Evolutionary conservation across 176 grass and related monocot genomes (phyloP).

Genomic region (Eleusine coracana): DNA sequence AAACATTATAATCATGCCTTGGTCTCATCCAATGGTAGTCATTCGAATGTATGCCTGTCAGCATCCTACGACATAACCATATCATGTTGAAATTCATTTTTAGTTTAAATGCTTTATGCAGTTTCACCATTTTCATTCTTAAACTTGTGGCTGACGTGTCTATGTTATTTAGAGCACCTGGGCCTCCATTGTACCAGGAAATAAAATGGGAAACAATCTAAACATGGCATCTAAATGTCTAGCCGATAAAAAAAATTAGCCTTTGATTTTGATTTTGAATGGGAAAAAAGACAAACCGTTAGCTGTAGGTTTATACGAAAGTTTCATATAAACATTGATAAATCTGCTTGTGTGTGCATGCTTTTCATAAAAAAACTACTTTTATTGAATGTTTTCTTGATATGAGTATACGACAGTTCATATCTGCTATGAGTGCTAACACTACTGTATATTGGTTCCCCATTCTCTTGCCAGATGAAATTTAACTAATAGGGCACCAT

Average conservation of each 20-base stretch:
- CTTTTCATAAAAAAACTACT: conserved; percentile 7
- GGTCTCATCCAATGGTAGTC: not conserved
- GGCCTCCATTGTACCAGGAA: not conserved
- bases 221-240: not conserved
- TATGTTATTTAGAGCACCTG: not conserved
- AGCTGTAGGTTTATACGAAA: not conserved
- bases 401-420: not conserved
- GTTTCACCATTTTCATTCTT: not conserved
- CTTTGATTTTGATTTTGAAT: not conserved
- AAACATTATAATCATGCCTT: not conserved
- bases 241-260: not conserved
- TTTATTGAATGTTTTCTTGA: not conserved
- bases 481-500: conserved; percentile 52
- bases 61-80: not conserved
- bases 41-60: not conserved
- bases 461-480: conserved; percentile 53
- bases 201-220: not conserved
- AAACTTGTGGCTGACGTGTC: not conserved
- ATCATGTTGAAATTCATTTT: conserved; percentile 2
- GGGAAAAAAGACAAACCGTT: not conserved
- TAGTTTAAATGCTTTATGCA: not conserved
- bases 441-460: conserved; percentile 9
- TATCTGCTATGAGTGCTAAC: not conserved
- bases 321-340: conserved; percentile 1
- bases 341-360: not conserved